Percentiles rank a stretch among this genome's conserved stretches.
These are phyloP conservation scores for Nigrospora osmanthi DNA, from an alignment of 2,329 filamentous ascomycete species.

Conservation along the genomic window DNA sequence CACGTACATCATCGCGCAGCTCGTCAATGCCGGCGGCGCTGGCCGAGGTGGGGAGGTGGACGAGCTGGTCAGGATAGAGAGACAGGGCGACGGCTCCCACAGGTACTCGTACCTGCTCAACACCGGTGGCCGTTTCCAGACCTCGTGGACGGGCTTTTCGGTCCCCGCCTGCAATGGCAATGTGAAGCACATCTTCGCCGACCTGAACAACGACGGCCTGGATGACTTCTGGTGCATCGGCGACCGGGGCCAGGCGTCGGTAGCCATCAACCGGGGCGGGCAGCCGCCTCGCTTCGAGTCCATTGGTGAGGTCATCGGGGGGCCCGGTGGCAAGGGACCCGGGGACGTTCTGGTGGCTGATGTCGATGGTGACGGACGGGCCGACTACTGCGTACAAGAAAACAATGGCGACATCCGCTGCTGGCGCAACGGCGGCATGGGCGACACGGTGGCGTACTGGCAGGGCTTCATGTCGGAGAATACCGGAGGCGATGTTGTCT, in stretches of 20 bases:
- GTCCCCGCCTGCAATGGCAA: background rate
- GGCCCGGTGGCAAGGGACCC: background rate
- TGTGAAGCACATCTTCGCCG: background rate
- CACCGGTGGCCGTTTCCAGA: background rate
- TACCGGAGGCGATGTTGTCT: background rate
- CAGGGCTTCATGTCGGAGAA: background rate
- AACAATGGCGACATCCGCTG: conserved; percentile 1
- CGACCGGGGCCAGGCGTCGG: background rate
- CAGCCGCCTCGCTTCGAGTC: conserved; percentile 1
- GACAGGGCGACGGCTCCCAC: background rate
- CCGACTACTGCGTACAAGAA: conserved; percentile 1
- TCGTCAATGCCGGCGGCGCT: background rate
- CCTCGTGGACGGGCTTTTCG: background rate
- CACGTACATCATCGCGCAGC: background rate
- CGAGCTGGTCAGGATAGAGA: conserved; percentile 1
- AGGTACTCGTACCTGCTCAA: background rate
- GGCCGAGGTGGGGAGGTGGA: background rate
- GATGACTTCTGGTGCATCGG: conserved; percentile 2
- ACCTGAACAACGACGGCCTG: conserved; percentile 1
- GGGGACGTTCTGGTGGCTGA: background rate
- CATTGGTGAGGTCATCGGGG: background rate
- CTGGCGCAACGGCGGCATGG: conserved; percentile 1
- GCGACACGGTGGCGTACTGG: conserved; percentile 1
- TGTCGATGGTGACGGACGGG: background rate
- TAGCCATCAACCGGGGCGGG: conserved; percentile 1